These are phyloP conservation scores for Termitomyces sp. DNA, from an alignment of 768 basidiomycete species.

Conservation along the genomic window DNA sequence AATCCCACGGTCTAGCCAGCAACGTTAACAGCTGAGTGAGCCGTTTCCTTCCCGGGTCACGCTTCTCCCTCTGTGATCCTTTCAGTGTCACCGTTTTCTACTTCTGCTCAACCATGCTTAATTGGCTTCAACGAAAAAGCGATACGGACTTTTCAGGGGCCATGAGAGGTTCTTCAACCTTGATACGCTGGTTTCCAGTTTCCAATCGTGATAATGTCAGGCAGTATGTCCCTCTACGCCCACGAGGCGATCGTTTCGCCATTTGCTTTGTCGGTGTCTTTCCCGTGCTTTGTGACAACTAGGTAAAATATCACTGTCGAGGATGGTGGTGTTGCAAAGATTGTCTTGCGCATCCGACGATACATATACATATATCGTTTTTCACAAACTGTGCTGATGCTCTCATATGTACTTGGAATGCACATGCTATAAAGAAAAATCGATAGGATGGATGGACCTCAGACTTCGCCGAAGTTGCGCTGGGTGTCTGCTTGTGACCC, in stretches of 20 bases:
- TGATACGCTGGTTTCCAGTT: slow-evolving; percentile 17
- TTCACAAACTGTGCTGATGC: too few species aligned
- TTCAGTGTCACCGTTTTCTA: slow-evolving; percentile 34
- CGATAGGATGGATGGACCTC: too few species aligned
- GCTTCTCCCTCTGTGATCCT: slow-evolving; percentile 26
- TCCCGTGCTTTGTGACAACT: slow-evolving; percentile 28
- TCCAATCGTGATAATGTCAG: slow-evolving; percentile 34
- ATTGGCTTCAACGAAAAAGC: neutral
- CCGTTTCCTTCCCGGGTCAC: slow-evolving; percentile 40
- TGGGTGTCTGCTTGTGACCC: too few species aligned
- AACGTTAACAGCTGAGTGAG: too few species aligned
- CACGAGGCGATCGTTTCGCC: slow-evolving; percentile 31
- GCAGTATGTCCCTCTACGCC: slow-evolving; percentile 32
- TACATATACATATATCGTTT: too few species aligned
- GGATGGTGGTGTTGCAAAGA: slow-evolving; percentile 35
- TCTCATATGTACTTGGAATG: too few species aligned
- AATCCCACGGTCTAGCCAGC: too few species aligned
- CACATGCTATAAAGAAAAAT: too few species aligned
- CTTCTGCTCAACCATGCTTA: neutral
- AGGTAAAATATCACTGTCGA: slow-evolving; percentile 28
- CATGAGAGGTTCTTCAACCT: slow-evolving; percentile 41
- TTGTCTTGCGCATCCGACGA: slow-evolving; percentile 25
- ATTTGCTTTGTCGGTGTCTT: slow-evolving; percentile 23
- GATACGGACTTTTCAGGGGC: slow-evolving; percentile 33
- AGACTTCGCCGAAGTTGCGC: too few species aligned